Evolutionary conservation across 352 stramenopile species (phyloP).

Genomic region (Bremia lactucae): DNA sequence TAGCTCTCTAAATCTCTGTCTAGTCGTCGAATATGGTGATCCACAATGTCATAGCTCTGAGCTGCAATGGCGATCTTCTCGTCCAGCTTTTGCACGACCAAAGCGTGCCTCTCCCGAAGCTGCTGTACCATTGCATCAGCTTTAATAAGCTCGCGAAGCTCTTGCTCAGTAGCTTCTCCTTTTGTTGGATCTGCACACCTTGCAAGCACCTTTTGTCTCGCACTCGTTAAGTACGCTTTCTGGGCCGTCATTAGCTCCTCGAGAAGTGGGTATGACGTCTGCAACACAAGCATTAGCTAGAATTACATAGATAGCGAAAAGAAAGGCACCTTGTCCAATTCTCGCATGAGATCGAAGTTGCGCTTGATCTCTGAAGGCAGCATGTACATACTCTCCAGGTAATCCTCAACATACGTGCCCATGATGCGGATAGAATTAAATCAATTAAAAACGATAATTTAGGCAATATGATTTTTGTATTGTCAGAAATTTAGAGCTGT

Average conservation of each 20-base stretch:
- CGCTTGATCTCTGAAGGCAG: conserved; percentile 83
- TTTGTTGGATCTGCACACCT: conserved; percentile 38
- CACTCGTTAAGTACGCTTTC: conserved; percentile 45
- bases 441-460: too few species aligned
- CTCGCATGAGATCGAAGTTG: conserved; percentile 85
- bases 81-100: conserved; percentile 78
- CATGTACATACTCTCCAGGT: conserved; percentile 85
- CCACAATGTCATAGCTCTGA: conserved; percentile 80
- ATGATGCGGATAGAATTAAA: conserved; percentile 17
- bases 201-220: conserved; percentile 50
- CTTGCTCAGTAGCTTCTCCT: conserved; percentile 45
- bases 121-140: conserved; percentile 32
- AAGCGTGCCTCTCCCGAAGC: conserved; percentile 48
- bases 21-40: conserved; percentile 77
- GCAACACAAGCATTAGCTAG: not conserved
- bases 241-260: conserved; percentile 63
- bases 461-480: not conserved
- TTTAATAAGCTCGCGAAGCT: conserved; percentile 58
- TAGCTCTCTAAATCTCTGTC: conserved; percentile 74
- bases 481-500: too few species aligned
- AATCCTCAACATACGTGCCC: conserved; percentile 84
- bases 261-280: conserved; percentile 71
- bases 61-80: conserved; percentile 82
- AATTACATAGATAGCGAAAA: not conserved
- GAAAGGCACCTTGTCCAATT: conserved; percentile 66